Base-by-base conservation (phyloP, 305 asterid species). In the Euphrasia arctica region DNA sequence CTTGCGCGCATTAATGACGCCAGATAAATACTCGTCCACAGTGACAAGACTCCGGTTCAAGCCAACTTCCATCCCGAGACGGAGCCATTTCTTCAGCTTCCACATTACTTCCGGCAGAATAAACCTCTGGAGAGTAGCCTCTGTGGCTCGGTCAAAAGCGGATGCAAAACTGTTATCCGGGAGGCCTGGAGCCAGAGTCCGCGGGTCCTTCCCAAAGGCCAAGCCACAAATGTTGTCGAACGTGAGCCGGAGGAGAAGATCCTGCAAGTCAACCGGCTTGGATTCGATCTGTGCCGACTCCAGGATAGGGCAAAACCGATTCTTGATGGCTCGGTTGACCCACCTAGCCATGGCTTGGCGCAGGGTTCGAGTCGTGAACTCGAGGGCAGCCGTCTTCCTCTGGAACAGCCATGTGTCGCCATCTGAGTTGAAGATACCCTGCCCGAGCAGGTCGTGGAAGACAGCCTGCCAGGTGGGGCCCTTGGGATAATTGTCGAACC, bases 381-480 rank as follows among this genome's bases (percentile, higher is more conserved):
- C 97, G 2, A 91, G 88, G 0, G 97, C 97, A 0, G 97, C 95
- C 0, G 97, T 90, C 59, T 90, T 90, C 31, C 97, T 61, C 62
- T 90, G 97, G 51, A 87, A 83, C 45, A 86, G 84, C 98, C 98
- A 91, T 63, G 98, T 89, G 78, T 91, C 95, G 5, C 95, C 98
- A n/a, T 91, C 98, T 1, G 96, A 89, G 48, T 91, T 91, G 70
- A 91, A 91, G 68, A 91, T 91, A 39, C 98, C 98, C 65, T 89
- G 88, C 1, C 98, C 98, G 5, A 91, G 85, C 0, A 91, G 75
- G 43, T 91, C 98, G 6, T 91, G 96, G 70, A 91, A 91, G 48
- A 87, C 98, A 4, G 92, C 91, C 72, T 89, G 95, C 98, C 98
- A 91, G 2, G 90, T 91, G 4, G 98, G 98, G 31, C 96, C 98